Evolutionary conservation across 805 yeast species (phyloP).

Genomic region (Cyberlindnera euphorbiae): DNA sequence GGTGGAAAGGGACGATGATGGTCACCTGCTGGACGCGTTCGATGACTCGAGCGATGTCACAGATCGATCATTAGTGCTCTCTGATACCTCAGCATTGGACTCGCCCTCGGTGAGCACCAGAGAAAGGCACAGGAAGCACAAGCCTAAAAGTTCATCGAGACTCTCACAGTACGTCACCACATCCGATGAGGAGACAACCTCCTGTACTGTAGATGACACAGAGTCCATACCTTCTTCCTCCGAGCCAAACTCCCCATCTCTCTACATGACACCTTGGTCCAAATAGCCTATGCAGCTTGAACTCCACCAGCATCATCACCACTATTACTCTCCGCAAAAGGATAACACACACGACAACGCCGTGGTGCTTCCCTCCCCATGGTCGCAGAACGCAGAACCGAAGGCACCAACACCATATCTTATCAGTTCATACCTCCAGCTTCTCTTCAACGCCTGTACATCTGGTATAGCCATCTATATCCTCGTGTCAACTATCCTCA

Average conservation of each 20-base stretch:
- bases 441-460: slow-evolving; percentile 45
- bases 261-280: slow-evolving; percentile 15
- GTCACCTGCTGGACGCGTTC: not conserved
- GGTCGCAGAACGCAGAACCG: slow-evolving; percentile 51
- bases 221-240: too few species aligned
- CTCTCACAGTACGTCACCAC: slow-evolving; percentile 10
- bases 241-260: too few species aligned
- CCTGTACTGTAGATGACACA: not conserved
- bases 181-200: slow-evolving; percentile 10
- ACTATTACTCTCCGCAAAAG: slow-evolving; percentile 20
- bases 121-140: slow-evolving; percentile 8
- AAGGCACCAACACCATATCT: slow-evolving; percentile 50
- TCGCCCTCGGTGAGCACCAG: slow-evolving; percentile 1
- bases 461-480: slow-evolving; percentile 41
- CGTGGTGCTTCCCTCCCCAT: slow-evolving; percentile 48
- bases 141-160: slow-evolving; percentile 15
- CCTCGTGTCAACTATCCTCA: slow-evolving; percentile 37
- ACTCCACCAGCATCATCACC: slow-evolving; percentile 47
- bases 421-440: slow-evolving; percentile 57
- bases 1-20: slow-evolving; percentile 3
- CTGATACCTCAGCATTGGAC: slow-evolving; percentile 6
- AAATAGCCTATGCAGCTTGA: slow-evolving; percentile 24
- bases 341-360: slow-evolving; percentile 5
- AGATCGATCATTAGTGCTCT: too few species aligned
- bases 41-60: too few species aligned